Evolutionary conservation across 208 protist genomes (phyloP).

Genomic region (Porcisia deanei): DNA sequence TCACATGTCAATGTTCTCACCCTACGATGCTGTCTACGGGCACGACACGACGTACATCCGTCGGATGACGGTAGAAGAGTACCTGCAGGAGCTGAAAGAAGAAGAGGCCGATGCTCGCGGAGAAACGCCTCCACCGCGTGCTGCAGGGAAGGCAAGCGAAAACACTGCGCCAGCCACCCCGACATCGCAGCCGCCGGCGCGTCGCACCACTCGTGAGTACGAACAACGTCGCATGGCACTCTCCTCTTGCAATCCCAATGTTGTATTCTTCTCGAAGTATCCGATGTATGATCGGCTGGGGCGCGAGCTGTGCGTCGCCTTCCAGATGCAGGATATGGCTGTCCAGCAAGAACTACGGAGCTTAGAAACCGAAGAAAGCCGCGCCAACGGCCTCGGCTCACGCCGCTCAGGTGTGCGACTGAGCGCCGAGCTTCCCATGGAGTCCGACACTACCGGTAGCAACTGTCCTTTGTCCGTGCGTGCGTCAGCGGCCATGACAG

Average conservation of each 20-base stretch:
- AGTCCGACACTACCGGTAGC: slow-evolving; percentile 27
- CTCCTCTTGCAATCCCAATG: slow-evolving; percentile 58
- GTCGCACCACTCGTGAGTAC: slow-evolving; percentile 16
- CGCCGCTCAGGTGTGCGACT: slow-evolving; percentile 74
- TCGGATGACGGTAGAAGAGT: slow-evolving; percentile 68
- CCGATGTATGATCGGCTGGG: slow-evolving; percentile 74
- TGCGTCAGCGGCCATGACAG: slow-evolving; percentile 10
- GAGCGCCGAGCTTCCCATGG: slow-evolving; percentile 50
- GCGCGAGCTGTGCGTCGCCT: slow-evolving; percentile 74
- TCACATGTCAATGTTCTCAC: slow-evolving; percentile 43
- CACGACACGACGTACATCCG: slow-evolving; percentile 74
- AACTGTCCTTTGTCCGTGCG: neutral
- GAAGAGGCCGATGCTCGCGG: slow-evolving; percentile 33
- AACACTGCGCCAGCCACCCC: slow-evolving; percentile 2
- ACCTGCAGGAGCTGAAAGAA: slow-evolving; percentile 54
- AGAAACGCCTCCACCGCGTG: slow-evolving; percentile 1
- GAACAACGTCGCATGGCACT: slow-evolving; percentile 49
- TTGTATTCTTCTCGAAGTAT: slow-evolving; percentile 74
- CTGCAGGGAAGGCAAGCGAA: neutral
- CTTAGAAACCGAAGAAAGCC: slow-evolving; percentile 24
- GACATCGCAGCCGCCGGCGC: neutral
- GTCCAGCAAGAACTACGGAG: slow-evolving; percentile 66
- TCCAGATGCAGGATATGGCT: slow-evolving; percentile 79
- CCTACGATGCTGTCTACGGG: slow-evolving; percentile 65
- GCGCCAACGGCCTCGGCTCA: slow-evolving; percentile 16